Percentiles rank a stretch among this genome's conserved stretches.
phyloP scores from a whole-genome alignment of 2,329 filamentous ascomycete genomes.

The Venturia nashicola region DNA sequence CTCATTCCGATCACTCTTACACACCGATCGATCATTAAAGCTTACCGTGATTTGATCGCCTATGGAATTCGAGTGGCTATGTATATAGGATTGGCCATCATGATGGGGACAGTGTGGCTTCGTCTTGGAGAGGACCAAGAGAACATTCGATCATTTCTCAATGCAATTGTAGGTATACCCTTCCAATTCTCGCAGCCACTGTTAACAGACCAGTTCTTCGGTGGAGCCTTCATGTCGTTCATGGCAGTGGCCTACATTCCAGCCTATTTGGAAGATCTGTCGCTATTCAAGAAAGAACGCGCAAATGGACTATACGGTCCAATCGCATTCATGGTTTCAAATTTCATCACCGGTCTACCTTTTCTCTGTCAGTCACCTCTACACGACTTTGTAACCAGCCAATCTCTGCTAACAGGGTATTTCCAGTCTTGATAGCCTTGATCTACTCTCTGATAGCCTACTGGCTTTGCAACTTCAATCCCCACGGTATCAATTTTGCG shows the following conservation, averaged over 20 bases:
- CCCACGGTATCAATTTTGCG: conserved; percentile 55
- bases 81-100: conserved; percentile 68
- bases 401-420: conserved; percentile 18
- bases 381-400: conserved; percentile 10
- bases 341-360: conserved; percentile 71
- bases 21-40: conserved; percentile 72
- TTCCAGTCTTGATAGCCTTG: conserved; percentile 51
- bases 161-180: conserved; percentile 48
- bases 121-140: conserved; percentile 55
- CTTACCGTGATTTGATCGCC: conserved; percentile 69
- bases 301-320: conserved; percentile 73
- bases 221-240: conserved; percentile 40
- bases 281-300: conserved; percentile 63
- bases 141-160: conserved; percentile 70
- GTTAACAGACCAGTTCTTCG: conserved; percentile 27
- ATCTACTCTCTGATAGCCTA: conserved; percentile 67
- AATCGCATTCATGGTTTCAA: conserved; percentile 59
- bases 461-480: conserved; percentile 67
- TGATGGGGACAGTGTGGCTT: conserved; percentile 84
- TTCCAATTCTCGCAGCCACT: not conserved
- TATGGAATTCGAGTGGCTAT: conserved; percentile 75
- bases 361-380: conserved; percentile 43
- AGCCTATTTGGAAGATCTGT: conserved; percentile 66
- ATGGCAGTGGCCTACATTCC: conserved; percentile 68
- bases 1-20: conserved; percentile 52